Evolutionary conservation across 1,284 basidiomycete genomes (phyloP).

Genomic region (Puccinia triticina): DNA sequence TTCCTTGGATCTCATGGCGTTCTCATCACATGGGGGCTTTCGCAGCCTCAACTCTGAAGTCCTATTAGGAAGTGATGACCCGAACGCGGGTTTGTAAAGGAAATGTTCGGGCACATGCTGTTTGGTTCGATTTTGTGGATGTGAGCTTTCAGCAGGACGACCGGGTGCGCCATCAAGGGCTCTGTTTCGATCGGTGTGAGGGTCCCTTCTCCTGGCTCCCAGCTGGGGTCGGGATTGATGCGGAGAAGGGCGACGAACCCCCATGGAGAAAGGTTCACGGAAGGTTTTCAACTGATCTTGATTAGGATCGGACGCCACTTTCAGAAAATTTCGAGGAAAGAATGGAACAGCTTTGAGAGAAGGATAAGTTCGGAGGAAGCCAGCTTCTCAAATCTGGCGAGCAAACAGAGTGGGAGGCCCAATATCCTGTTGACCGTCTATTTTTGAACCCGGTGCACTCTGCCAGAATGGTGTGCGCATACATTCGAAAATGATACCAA

Average conservation of each 20-base stretch:
- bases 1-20: not conserved
- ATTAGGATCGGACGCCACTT: not conserved
- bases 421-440: constrained; percentile 4
- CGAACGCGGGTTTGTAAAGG: not conserved
- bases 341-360: not conserved
- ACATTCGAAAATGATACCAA: not conserved
- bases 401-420: not conserved
- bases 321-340: not conserved
- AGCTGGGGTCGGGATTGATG: constrained; percentile 7
- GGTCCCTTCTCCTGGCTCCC: not conserved
- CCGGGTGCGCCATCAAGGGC: not conserved
- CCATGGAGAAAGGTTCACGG: not conserved
- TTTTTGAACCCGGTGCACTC: not conserved
- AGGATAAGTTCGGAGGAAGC: not conserved
- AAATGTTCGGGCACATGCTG: not conserved
- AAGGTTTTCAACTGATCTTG: not conserved
- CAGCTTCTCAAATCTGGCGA: not conserved
- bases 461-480: not conserved
- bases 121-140: not conserved
- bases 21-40: constrained; percentile 11
- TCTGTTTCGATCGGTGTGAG: not conserved
- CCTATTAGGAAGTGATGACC: not conserved
- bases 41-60: constrained; percentile 5
- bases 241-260: constrained; percentile 3
- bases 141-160: constrained; percentile 3